Percentiles rank a stretch among this genome's conserved stretches.
phyloP scores from a whole-genome alignment of 208 protist species.

The Crithidia fasciculata region DNA sequence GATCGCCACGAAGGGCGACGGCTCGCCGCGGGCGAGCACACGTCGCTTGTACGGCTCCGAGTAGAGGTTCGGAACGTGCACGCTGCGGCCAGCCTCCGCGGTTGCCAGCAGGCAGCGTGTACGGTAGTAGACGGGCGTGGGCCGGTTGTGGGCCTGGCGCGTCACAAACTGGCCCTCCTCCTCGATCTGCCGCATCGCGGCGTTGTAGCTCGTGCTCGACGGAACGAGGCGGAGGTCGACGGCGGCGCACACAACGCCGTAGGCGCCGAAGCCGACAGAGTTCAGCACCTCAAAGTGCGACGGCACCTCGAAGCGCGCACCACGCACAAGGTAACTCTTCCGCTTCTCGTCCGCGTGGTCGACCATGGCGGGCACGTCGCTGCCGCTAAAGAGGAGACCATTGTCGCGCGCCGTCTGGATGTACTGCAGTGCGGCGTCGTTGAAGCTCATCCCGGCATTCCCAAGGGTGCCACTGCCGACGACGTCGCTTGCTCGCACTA shows the following conservation, averaged over 20 bases:
- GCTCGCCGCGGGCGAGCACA: conserved; percentile 19
- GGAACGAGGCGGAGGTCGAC: conserved; percentile 55
- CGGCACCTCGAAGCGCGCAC: conserved; percentile 64
- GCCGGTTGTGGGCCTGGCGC: conserved; percentile 13
- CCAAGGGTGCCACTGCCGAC: background rate
- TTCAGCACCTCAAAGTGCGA: conserved; percentile 69
- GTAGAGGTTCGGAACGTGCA: conserved; percentile 36
- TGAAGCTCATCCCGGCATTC: conserved; percentile 17
- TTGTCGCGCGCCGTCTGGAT: conserved; percentile 32
- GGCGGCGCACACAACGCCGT: conserved; percentile 80
- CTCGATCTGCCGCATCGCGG: conserved; percentile 36
- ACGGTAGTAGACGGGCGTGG: conserved; percentile 29
- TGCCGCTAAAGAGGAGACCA: conserved; percentile 31
- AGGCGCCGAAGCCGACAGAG: conserved; percentile 67
- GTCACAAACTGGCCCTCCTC: conserved; percentile 35
- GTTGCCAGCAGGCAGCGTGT: conserved; percentile 9
- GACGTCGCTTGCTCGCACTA: no score
- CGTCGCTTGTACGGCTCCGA: conserved; percentile 43
- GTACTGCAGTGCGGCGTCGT: conserved; percentile 32
- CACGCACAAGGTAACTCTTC: conserved; percentile 63
- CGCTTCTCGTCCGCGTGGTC: conserved; percentile 25
- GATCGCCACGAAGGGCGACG: conserved; percentile 91
- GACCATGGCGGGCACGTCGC: conserved; percentile 19
- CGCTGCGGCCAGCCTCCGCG: conserved; percentile 3
- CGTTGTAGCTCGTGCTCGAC: conserved; percentile 43